phyloP scores from a whole-genome alignment of 2,329 filamentous ascomycete genomes.

The Alternaria alternata region DNA sequence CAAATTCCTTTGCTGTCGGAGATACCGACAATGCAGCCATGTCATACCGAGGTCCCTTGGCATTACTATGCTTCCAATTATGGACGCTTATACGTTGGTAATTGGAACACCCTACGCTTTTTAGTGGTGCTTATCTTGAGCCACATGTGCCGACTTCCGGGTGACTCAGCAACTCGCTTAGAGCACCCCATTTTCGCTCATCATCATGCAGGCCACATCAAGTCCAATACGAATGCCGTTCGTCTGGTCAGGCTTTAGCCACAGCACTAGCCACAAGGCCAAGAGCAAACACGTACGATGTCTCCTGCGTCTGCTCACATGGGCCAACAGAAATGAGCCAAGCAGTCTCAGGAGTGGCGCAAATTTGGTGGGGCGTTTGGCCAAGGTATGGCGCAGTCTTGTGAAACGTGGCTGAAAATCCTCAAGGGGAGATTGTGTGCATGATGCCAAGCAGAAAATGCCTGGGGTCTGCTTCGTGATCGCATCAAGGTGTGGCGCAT shows the following conservation, averaged over 20 bases:
- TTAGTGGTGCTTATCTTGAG: constrained; percentile 8
- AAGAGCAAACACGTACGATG: constrained; percentile 1
- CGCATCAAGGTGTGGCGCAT: constrained; percentile 20
- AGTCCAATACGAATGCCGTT: background rate
- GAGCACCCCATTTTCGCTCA: background rate
- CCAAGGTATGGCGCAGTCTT: background rate
- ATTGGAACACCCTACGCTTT: constrained; percentile 4
- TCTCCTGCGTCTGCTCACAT: background rate
- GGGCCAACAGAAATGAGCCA: background rate
- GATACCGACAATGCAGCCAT: constrained; percentile 12
- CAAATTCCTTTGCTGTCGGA: constrained; percentile 1
- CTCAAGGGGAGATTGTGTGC: background rate
- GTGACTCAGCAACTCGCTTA: constrained; percentile 13
- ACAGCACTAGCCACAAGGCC: constrained; percentile 18
- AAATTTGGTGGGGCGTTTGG: background rate
- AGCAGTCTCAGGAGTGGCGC: constrained; percentile 9
- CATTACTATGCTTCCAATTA: constrained; percentile 5
- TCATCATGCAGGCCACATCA: background rate
- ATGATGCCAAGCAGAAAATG: constrained; percentile 9
- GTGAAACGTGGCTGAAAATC: constrained; percentile 9
- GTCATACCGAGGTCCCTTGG: constrained; percentile 21
- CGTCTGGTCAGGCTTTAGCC: constrained; percentile 8
- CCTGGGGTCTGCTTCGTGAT: background rate
- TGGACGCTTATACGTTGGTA: constrained; percentile 9
- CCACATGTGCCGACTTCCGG: constrained; percentile 16